These are phyloP conservation scores for Hemileia vastatrix DNA, from an alignment of 1,284 basidiomycete genomes.

Conservation along the genomic window DNA sequence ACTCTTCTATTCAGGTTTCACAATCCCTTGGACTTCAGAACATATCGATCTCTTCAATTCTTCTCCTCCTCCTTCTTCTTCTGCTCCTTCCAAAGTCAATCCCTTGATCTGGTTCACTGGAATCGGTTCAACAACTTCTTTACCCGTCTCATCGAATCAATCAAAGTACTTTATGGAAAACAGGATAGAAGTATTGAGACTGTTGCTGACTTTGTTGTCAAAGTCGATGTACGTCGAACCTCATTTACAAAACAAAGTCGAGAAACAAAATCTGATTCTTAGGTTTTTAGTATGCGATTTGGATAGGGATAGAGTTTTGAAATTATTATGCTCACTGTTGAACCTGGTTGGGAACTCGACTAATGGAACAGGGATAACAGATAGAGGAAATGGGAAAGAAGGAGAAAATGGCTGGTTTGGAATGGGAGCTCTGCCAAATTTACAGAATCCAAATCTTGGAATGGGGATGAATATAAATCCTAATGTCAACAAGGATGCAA, in stretches of 20 bases:
- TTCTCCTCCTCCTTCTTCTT: slow-evolving; percentile 8
- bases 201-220: slow-evolving; percentile 37
- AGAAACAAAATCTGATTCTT: too few species aligned
- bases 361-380: too few species aligned
- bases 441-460: too few species aligned
- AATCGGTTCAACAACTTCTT: slow-evolving; percentile 33
- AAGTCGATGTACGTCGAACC: slow-evolving; percentile 35
- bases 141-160: slow-evolving; percentile 25
- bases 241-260: background rate
- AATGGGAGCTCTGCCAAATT: too few species aligned
- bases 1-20: slow-evolving; percentile 40
- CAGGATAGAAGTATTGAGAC: slow-evolving; percentile 35
- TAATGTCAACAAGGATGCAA: too few species aligned
- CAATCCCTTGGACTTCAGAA: slow-evolving; percentile 40
- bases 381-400: too few species aligned
- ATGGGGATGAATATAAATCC: too few species aligned
- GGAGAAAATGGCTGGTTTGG: too few species aligned
- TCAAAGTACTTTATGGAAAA: slow-evolving; percentile 3
- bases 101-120: slow-evolving; percentile 41
- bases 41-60: slow-evolving; percentile 24
- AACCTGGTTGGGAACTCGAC: too few species aligned
- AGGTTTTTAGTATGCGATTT: too few species aligned
- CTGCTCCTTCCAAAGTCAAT: slow-evolving; percentile 26
- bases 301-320: too few species aligned
- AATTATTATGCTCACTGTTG: too few species aligned